These are phyloP conservation scores for Ogataea salicorniae DNA, from an alignment of 805 yeast genomes.

Conservation along the genomic window DNA sequence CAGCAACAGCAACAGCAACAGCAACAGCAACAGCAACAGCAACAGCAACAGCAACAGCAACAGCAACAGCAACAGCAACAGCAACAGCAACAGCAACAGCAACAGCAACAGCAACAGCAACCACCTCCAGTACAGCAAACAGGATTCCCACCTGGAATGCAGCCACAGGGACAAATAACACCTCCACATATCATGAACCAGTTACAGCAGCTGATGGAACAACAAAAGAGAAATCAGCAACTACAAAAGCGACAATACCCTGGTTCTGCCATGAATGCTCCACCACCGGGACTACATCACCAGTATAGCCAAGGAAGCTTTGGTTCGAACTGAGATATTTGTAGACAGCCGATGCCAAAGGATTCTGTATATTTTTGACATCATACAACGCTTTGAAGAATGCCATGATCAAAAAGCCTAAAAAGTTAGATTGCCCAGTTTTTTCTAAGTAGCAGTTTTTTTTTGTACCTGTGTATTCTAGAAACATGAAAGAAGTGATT, in stretches of 20 bases:
- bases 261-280: not conserved
- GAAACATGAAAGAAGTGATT: no score
- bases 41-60: not conserved
- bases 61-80: not conserved
- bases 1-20: no score
- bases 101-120: not conserved
- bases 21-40: no score
- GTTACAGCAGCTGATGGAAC: slow-evolving; percentile 1
- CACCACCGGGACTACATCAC: not conserved
- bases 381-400: no score
- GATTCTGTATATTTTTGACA: no score
- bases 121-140: not conserved
- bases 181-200: slow-evolving; percentile 4
- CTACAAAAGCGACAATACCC: not conserved
- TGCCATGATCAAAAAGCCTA: no score
- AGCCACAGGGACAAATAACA: not conserved
- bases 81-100: not conserved
- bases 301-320: no score
- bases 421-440: no score
- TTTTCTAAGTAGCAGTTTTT: no score
- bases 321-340: no score
- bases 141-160: not conserved
- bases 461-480: no score
- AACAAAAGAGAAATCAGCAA: slow-evolving; percentile 1
- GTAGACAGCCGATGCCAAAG: no score